Base-by-base conservation (phyloP, 495 filamentous ascomycete genomes). In the Antarctomyces pellizariae region DNA sequence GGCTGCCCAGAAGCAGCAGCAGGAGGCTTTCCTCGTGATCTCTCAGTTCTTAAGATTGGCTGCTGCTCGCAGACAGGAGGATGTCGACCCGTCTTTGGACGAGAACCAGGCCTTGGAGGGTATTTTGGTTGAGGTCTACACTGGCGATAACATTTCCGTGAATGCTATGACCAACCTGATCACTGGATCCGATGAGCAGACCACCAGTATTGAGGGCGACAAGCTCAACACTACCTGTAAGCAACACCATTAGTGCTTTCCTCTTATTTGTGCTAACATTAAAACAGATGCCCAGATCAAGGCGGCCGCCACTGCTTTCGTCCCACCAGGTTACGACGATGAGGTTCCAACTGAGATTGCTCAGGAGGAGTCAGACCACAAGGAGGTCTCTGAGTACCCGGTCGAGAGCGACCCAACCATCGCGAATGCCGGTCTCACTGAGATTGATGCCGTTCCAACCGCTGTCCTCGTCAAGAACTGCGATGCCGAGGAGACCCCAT, bases 71-170 rank as follows among this genome's bases (percentile, higher is more conserved):
- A 57, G 78, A 37, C 47, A 49, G 14, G 67, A 57, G 26, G 67
- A 76, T 32, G 62, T 64, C 24, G 63, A 73, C 38, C 57, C 67
- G 11, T 45, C 54, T 2, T 29, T 52, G 0, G 69, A 75, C 18
- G 78, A 92, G 49, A 76, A 64, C 40, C 65, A 65, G 48, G 86
- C 82, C 22, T 74, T 95, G 33, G 89, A 99, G 49, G 79, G 76
- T 27, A 71, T 86, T 15, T 58, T 99, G 22, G 67, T 83, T 27
- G 59, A 76, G 39, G 71, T 95, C 20, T 99, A 99, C 47, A 71
- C 67, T 12, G 89, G 89, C 16, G 74, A 80, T 36, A 62, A 73
- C 25, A 59, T 62, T 37, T 83, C 82, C 10, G 77, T 99, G 9
- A 54, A 61, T 18, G 64, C 76, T 7, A 84, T 90, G 56, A 44